phyloP scores from a whole-genome alignment of 2,329 filamentous ascomycete species.

The Aureobasidium sp. region DNA sequence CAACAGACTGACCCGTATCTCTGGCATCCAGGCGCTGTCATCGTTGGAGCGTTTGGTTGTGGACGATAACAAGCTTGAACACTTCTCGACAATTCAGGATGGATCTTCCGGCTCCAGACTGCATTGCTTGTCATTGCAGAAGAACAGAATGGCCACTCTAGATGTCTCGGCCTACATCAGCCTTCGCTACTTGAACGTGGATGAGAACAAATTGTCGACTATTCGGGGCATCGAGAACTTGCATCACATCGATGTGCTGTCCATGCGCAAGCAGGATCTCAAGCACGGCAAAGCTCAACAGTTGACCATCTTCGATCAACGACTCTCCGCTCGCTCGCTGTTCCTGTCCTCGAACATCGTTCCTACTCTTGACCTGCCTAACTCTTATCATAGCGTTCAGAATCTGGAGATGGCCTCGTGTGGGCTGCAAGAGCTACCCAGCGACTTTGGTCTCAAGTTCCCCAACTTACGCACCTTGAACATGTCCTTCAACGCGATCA shows the following conservation, averaged over 20 bases:
- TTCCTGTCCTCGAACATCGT: constrained; percentile 44
- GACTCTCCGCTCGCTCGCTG: constrained; percentile 32
- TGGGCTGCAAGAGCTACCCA: constrained; percentile 61
- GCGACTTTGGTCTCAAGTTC: constrained; percentile 63
- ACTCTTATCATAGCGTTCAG: constrained; percentile 75
- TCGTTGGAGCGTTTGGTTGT: constrained; percentile 61
- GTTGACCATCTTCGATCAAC: constrained; percentile 45
- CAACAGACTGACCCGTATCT: constrained; percentile 58
- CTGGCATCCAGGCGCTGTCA: constrained; percentile 56
- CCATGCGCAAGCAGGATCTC: constrained; percentile 64
- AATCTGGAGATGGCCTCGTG: constrained; percentile 83
- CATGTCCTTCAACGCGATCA: constrained; percentile 83
- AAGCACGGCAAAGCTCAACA: constrained; percentile 50
- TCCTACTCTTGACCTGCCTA: constrained; percentile 48
- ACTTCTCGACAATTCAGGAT: constrained; percentile 11
- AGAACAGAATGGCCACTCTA: constrained; percentile 39
- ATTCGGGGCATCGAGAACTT: constrained; percentile 60
- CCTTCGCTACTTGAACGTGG: constrained; percentile 56
- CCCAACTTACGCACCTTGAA: constrained; percentile 81
- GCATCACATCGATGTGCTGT: constrained; percentile 67
- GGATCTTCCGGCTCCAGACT: constrained; percentile 15
- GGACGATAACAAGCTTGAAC: constrained; percentile 57
- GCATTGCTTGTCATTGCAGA: constrained; percentile 30
- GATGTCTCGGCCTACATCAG: constrained; percentile 56
- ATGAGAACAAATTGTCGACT: constrained; percentile 54